Percentiles rank a stretch among this genome's conserved stretches.
These are phyloP conservation scores for Iberis pinnata DNA, from an alignment of 345 rosid genomes.

Conservation along the genomic window DNA sequence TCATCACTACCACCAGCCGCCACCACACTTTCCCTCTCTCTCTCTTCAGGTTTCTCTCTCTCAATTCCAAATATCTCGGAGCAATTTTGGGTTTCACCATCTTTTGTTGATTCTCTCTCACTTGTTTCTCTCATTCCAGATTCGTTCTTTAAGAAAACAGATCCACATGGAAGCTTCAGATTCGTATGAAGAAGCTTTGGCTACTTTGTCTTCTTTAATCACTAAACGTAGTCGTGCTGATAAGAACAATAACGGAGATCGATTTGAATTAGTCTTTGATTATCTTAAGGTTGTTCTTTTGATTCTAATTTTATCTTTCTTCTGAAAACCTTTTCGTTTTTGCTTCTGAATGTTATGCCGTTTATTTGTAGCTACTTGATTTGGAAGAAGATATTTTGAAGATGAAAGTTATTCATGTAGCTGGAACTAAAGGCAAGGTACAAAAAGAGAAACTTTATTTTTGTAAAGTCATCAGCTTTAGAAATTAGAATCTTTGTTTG, in stretches of 20 bases:
- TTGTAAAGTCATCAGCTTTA: too few species aligned
- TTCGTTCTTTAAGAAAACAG: slow-evolving; percentile 27
- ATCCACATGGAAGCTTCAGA: slow-evolving; percentile 31
- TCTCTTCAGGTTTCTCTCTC: slow-evolving; percentile 19
- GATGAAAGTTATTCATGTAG: slow-evolving; percentile 90
- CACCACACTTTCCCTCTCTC: slow-evolving; percentile 17
- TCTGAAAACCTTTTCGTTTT: background rate
- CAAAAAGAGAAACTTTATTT: too few species aligned
- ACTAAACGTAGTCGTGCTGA: slow-evolving; percentile 88
- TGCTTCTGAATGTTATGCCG: background rate
- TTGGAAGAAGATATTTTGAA: slow-evolving; percentile 64
- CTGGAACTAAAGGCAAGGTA: slow-evolving; percentile 99
- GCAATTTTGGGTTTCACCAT: background rate
- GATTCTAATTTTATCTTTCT: background rate
- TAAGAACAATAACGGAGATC: slow-evolving; percentile 74
- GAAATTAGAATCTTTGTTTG: too few species aligned
- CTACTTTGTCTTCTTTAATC: slow-evolving; percentile 74
- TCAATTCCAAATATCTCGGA: slow-evolving; percentile 13
- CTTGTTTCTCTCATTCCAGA: slow-evolving; percentile 16
- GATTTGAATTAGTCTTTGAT: slow-evolving; percentile 76
- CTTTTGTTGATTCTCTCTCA: too few species aligned
- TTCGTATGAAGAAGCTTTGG: slow-evolving; percentile 70
- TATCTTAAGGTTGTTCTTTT: slow-evolving; percentile 55
- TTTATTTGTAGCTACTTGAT: slow-evolving; percentile 51
- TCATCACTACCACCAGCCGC: slow-evolving; percentile 12